Conservation (phyloP, 768 basidiomycete species). For the Artomyces pyxidatus region DNA sequence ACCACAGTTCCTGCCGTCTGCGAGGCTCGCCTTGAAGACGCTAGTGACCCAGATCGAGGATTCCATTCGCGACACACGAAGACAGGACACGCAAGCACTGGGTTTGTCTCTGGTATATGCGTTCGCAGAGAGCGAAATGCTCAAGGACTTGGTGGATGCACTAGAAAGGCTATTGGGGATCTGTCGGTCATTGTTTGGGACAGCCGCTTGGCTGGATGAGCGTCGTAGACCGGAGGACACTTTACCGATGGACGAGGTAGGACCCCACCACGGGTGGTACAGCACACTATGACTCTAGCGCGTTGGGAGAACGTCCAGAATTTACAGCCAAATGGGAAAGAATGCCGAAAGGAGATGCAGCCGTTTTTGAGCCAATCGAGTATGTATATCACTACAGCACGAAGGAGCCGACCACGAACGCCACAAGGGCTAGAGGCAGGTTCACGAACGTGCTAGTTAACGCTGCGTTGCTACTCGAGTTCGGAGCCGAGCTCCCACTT, state of each 20-base stretch:
- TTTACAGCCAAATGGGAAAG: no score
- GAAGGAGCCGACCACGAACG: not conserved
- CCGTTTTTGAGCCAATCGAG: no score
- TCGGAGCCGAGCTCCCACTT: not conserved
- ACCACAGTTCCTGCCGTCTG: constrained; percentile 43
- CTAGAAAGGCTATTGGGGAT: constrained; percentile 34
- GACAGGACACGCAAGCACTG: constrained; percentile 19
- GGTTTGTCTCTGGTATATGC: constrained; percentile 33
- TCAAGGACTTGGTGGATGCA: constrained; percentile 34
- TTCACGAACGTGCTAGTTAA: not conserved
- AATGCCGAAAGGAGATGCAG: no score
- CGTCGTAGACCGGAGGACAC: constrained; percentile 17
- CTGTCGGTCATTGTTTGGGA: constrained; percentile 36
- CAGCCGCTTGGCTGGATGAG: constrained; percentile 33
- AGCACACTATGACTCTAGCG: constrained; percentile 21
- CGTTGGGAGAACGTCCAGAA: no score
- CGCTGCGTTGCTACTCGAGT: not conserved
- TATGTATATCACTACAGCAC: no score
- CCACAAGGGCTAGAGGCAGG: not conserved
- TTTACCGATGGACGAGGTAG: constrained; percentile 16
- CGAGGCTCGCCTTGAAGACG: constrained; percentile 29
- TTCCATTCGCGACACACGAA: constrained; percentile 21
- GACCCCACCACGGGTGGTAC: constrained; percentile 22
- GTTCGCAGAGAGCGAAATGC: constrained; percentile 35
- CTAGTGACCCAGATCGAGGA: constrained; percentile 29